A percentile compares a stretch with the other conserved stretches of the same genome.
These are phyloP conservation scores for Picochlorum sp. DNA, from an alignment of 139 green algal genomes.

Conservation along the genomic window DNA sequence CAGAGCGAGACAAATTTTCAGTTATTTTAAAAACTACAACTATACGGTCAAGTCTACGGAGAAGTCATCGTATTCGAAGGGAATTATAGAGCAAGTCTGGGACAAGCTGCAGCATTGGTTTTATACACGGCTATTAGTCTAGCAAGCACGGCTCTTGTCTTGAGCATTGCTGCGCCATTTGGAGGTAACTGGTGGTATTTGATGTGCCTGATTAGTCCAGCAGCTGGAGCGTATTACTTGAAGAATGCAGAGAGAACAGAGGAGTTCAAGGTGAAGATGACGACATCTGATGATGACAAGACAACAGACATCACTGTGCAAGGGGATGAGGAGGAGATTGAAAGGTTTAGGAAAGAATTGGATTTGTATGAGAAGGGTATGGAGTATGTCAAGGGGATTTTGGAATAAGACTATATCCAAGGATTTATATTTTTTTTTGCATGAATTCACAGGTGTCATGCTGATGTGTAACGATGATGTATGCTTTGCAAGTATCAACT, in stretches of 20 bases:
- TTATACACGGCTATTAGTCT: slow-evolving; percentile 77
- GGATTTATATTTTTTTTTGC: background rate
- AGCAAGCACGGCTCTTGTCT: slow-evolving; percentile 66
- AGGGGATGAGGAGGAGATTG: slow-evolving; percentile 81
- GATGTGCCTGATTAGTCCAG: slow-evolving; percentile 58
- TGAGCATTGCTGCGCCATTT: slow-evolving; percentile 54
- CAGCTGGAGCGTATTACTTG: slow-evolving; percentile 75
- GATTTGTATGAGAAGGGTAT: slow-evolving; percentile 85
- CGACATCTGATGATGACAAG: slow-evolving; percentile 74
- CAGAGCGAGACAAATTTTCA: slow-evolving; percentile 56
- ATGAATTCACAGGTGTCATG: slow-evolving; percentile 5
- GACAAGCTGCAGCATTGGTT: slow-evolving; percentile 70
- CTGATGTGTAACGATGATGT: slow-evolving; percentile 15
- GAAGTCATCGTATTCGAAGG: slow-evolving; percentile 85
- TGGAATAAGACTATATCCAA: slow-evolving; percentile 27
- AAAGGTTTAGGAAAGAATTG: slow-evolving; percentile 69
- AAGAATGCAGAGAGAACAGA: slow-evolving; percentile 49
- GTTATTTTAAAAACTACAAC: slow-evolving; percentile 75
- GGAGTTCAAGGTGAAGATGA: slow-evolving; percentile 76
- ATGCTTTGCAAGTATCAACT: background rate
- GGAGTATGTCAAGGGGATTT: slow-evolving; percentile 77
- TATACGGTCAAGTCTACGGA: slow-evolving; percentile 67
- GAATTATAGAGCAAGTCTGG: slow-evolving; percentile 60
- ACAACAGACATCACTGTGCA: slow-evolving; percentile 79
- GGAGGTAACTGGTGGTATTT: slow-evolving; percentile 69